Evolutionary conservation across 805 yeast species (phyloP).

Genomic region (Metschnikowia proteae): DNA sequence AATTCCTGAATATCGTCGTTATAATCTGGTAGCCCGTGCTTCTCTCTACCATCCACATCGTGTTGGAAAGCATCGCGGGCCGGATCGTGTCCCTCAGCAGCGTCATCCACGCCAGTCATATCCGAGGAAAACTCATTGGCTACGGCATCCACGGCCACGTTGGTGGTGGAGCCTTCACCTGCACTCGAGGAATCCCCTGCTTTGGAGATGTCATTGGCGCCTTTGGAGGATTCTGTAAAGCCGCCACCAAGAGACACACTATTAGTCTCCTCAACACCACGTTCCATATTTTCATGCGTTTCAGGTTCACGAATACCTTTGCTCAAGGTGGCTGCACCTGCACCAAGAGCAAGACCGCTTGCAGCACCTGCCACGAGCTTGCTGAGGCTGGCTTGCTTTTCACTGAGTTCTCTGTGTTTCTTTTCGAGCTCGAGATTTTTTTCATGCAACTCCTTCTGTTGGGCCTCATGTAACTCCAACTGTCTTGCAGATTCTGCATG

Average conservation of each 20-base stretch:
- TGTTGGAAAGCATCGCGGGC: conserved; percentile 19
- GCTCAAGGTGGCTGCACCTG: background rate
- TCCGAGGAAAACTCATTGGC: conserved; percentile 12
- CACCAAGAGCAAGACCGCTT: conserved; percentile 2
- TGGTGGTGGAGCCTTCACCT: background rate
- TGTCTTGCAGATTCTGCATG: conserved; percentile 3
- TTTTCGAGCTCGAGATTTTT: conserved; percentile 2
- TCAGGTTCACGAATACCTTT: background rate
- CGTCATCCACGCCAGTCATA: conserved; percentile 24
- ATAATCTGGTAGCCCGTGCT: conserved; percentile 9
- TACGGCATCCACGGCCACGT: conserved; percentile 5
- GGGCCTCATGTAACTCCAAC: conserved; percentile 4
- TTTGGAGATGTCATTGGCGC: background rate
- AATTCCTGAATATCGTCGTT: conserved; percentile 15
- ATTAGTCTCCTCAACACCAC: background rate
- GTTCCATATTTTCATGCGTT: background rate
- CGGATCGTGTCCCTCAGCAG: conserved; percentile 10
- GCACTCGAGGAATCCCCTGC: background rate
- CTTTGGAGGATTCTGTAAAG: background rate
- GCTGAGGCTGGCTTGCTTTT: background rate
- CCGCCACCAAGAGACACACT: background rate
- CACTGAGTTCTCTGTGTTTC: conserved; percentile 8
- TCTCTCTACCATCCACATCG: conserved; percentile 18
- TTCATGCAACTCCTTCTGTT: conserved; percentile 9
- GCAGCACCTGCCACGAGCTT: conserved; percentile 5